These are phyloP conservation scores for Xylariaceae sp. DNA, from an alignment of 2,329 filamentous ascomycete genomes.

Conservation along the genomic window DNA sequence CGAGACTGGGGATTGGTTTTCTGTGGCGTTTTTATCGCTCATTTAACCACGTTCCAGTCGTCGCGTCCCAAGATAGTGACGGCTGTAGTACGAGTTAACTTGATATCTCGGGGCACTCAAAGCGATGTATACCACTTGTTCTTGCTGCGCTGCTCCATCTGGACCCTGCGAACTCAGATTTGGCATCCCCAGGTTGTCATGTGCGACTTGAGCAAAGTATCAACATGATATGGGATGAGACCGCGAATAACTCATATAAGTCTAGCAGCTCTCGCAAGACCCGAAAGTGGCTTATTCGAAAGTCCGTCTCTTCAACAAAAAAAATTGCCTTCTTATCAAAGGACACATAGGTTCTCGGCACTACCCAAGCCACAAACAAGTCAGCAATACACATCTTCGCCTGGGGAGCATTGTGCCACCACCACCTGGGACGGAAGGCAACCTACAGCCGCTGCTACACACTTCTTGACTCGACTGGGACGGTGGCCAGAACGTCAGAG, in stretches of 20 bases:
- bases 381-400: too few relatives aligned
- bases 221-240: constrained; percentile 15
- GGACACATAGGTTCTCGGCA: too few relatives aligned
- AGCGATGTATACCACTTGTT: constrained; percentile 11
- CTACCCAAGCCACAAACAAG: too few relatives aligned
- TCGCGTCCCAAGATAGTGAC: constrained; percentile 1
- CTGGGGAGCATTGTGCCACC: too few relatives aligned
- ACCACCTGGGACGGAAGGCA: too few relatives aligned
- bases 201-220: constrained; percentile 7
- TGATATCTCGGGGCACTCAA: constrained; percentile 12
- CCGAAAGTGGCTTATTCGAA: not conserved
- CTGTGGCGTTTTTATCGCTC: constrained; percentile 23
- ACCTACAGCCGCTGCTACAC: too few relatives aligned
- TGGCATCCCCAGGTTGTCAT: constrained; percentile 13
- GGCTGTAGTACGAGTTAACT: constrained; percentile 8
- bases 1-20: not conserved
- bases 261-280: constrained; percentile 15
- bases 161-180: constrained; percentile 14
- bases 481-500: constrained; percentile 4
- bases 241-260: constrained; percentile 19
- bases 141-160: constrained; percentile 9
- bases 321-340: too few relatives aligned
- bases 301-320: too few relatives aligned
- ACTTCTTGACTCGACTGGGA: too few relatives aligned
- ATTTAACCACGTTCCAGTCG: constrained; percentile 30